Base-by-base conservation (phyloP, 2,329 filamentous ascomycete species). In the Rhinocladiella mackenziei region DNA sequence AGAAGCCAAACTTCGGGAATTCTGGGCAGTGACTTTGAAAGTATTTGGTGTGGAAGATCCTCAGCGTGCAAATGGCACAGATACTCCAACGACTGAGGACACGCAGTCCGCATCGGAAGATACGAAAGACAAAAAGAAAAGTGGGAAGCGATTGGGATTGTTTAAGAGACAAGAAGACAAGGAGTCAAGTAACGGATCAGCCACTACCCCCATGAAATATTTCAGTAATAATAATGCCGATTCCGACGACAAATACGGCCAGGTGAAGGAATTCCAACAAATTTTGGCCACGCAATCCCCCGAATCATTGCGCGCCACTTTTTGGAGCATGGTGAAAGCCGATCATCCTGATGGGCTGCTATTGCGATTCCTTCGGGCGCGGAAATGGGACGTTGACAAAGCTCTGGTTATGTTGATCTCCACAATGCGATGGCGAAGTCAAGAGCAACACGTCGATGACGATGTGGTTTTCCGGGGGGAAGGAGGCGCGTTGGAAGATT, bases 241-340 rank as follows among this genome's bases (percentile, higher is more conserved):
- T 9, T 70, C 72, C 3, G 86, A 96, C 44, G 92, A 98, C 70
- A 98, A 97, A 70, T 91, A 94, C 63, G 89, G 89, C 34, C 86
- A 92, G 65, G 85, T 78, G 26, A 92, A 91, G 66, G 81, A 89
- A 37, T 96, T 89, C 66, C 79, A 87, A 56, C 81, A 91, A 29
- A 87, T 88, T 0, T 67, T 98, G 7, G 82, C 84, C 36, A 86
- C 77, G 48, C 77, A 84, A 59, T 76, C 81, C 1, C 86, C 91
- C 0, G 87, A 94, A 58, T 76, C 84, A 31, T 79, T 98, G 54
- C 80, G 89, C 39, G 73, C 75, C 11, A 83, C 89, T 0, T 85
- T 97, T 61, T 97, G 92, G 92, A 77, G 72, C 55, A 94, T 96
- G 88, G 79, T 91, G 46, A 98, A 97, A 71, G 84, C 92, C 59